phyloP scores from a whole-genome alignment of 495 filamentous ascomycete genomes.

The Podospora didyma region DNA sequence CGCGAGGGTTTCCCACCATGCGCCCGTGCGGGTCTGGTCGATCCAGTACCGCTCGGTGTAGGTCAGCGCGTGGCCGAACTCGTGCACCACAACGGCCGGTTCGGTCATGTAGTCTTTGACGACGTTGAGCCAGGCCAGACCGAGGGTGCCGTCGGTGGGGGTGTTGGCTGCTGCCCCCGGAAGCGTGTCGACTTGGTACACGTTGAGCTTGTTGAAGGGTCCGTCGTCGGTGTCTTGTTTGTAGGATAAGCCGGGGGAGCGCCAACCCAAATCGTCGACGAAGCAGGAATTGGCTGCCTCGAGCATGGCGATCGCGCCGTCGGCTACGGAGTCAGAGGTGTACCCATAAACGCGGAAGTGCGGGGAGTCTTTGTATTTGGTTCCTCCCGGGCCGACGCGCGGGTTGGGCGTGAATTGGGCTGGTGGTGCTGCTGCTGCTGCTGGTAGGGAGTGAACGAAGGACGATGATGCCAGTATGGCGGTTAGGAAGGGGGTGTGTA shows the following conservation, averaged over 20 bases:
- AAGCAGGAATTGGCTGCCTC: constrained; percentile 44
- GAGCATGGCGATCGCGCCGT: constrained; percentile 28
- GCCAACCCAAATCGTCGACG: constrained; percentile 37
- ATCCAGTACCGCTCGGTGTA: constrained; percentile 41
- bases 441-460: too few species aligned
- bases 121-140: constrained; percentile 39
- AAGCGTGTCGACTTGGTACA: constrained; percentile 35
- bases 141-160: constrained; percentile 27
- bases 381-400: constrained; percentile 33
- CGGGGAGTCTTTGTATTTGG: constrained; percentile 36
- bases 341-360: constrained; percentile 43
- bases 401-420: constrained; percentile 38
- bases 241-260: constrained; percentile 37
- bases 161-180: constrained; percentile 39
- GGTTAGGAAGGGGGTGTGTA: too few species aligned
- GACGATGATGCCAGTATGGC: too few species aligned
- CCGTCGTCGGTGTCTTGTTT: constrained; percentile 31
- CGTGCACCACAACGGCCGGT: constrained; percentile 38
- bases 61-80: constrained; percentile 43
- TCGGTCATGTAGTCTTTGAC: constrained; percentile 35
- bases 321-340: constrained; percentile 22
- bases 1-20: constrained; percentile 46
- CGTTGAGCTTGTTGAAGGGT: constrained; percentile 42
- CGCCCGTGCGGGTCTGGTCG: constrained; percentile 38
- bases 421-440: constrained; percentile 18